These are phyloP conservation scores for Albatrellus ellisii DNA, from an alignment of 768 basidiomycete genomes.

Conservation along the genomic window DNA sequence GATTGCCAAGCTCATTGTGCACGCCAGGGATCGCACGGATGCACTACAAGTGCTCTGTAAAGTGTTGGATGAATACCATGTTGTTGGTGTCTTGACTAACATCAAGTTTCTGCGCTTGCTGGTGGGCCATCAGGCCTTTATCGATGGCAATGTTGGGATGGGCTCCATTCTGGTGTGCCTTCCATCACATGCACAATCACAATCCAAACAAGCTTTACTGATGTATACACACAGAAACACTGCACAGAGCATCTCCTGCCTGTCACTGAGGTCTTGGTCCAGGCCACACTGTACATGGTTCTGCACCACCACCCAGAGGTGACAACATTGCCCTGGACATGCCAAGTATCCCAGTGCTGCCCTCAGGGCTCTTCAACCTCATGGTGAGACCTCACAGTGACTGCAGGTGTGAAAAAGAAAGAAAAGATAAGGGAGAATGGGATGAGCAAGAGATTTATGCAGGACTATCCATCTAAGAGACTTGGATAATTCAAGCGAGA, in stretches of 20 bases:
- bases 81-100: conserved; percentile 86
- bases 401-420: too few relatives aligned
- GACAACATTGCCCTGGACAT: too few relatives aligned
- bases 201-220: not conserved
- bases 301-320: conserved; percentile 35
- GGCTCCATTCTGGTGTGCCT: conserved; percentile 68
- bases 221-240: conserved; percentile 52
- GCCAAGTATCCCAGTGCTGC: too few relatives aligned
- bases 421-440: too few relatives aligned
- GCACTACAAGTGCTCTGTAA: conserved; percentile 72
- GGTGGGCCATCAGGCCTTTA: conserved; percentile 66
- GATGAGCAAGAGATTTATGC: too few relatives aligned
- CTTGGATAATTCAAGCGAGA: too few relatives aligned
- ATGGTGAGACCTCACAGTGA: too few relatives aligned
- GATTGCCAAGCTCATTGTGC: conserved; percentile 86
- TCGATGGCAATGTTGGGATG: conserved; percentile 73
- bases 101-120: conserved; percentile 68
- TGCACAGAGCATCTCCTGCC: conserved; percentile 66
- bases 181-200: not conserved
- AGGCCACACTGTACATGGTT: conserved; percentile 41
- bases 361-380: conserved; percentile 30
- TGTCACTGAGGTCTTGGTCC: conserved; percentile 46
- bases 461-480: too few relatives aligned
- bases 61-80: conserved; percentile 78
- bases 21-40: conserved; percentile 72